phyloP scores from a whole-genome alignment of 2,329 filamentous ascomycete species.

The Diaporthe capsici region DNA sequence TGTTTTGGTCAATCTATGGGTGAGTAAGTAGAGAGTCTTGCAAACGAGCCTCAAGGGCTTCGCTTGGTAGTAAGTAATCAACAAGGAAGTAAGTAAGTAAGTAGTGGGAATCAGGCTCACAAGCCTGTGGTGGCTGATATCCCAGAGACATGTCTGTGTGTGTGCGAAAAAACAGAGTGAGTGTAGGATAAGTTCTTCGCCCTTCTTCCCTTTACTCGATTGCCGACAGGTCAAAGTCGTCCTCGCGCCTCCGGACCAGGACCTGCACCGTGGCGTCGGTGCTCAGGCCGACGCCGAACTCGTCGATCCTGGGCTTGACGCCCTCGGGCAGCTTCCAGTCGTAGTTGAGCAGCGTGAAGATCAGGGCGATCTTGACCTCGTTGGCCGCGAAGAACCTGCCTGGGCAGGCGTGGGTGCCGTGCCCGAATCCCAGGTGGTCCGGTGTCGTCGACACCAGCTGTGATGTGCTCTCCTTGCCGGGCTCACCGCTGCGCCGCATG shows the following conservation, averaged over 20 bases:
- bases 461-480: conserved; percentile 37
- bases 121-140: neutral
- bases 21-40: conserved; percentile 8
- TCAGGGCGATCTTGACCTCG: conserved; percentile 48
- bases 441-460: conserved; percentile 20
- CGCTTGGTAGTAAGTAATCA: neutral
- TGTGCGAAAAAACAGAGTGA: neutral
- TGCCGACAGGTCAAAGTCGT: conserved; percentile 3
- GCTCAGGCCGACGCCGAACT: neutral
- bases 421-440: conserved; percentile 43
- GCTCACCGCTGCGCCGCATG: conserved; percentile 41
- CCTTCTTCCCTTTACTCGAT: neutral
- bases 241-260: conserved; percentile 8
- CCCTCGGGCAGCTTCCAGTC: conserved; percentile 42
- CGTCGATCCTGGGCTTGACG: conserved; percentile 1
- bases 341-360: conserved; percentile 33
- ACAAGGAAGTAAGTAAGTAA: too few species aligned
- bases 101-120: neutral
- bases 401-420: conserved; percentile 52
- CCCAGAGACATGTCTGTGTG: neutral
- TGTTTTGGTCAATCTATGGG: neutral
- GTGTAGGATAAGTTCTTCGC: too few species aligned
- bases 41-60: neutral
- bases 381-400: conserved; percentile 53
- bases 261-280: neutral